These are phyloP conservation scores for Naganishia albida DNA, from an alignment of 1,284 basidiomycete species.

Conservation along the genomic window DNA sequence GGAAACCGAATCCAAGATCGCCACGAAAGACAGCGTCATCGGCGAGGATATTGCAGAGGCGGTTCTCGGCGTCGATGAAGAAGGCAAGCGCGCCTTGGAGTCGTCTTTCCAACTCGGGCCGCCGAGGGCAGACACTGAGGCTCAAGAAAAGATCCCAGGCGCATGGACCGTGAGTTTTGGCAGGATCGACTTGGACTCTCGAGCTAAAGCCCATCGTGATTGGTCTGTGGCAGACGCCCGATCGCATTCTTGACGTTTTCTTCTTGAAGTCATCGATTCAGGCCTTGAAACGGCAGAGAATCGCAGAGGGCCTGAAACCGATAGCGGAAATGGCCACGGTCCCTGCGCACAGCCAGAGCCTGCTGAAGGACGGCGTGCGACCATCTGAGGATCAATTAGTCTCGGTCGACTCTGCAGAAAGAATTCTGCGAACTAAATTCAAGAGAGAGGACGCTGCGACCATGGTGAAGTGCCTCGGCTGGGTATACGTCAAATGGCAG, in stretches of 20 bases:
- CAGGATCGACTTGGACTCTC: not conserved
- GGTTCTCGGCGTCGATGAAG: conserved; percentile 38
- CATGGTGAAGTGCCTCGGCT: conserved; percentile 54
- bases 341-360: conserved; percentile 50
- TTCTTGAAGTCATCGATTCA: conserved; percentile 53
- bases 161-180: conserved; percentile 48
- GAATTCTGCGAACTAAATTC: conserved; percentile 57
- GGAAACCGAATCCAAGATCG: conserved; percentile 55
- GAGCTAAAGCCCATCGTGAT: conserved; percentile 12
- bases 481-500: conserved; percentile 78
- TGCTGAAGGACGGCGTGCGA: conserved; percentile 41
- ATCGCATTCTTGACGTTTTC: conserved; percentile 74
- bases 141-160: conserved; percentile 68
- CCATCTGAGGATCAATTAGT: conserved; percentile 38
- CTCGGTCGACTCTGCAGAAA: conserved; percentile 61
- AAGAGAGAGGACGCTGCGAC: conserved; percentile 60
- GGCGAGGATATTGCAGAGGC: conserved; percentile 40
- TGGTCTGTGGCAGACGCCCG: conserved; percentile 60
- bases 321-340: conserved; percentile 47
- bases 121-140: conserved; percentile 59
- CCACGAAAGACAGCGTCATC: conserved; percentile 47
- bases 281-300: conserved; percentile 49
- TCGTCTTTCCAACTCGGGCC: conserved; percentile 41
- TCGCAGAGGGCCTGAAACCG: conserved; percentile 1
- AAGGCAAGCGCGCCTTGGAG: conserved; percentile 32